These are phyloP conservation scores for Condylostoma magnum DNA, from an alignment of 169 alveolate genomes.

Conservation along the genomic window DNA sequence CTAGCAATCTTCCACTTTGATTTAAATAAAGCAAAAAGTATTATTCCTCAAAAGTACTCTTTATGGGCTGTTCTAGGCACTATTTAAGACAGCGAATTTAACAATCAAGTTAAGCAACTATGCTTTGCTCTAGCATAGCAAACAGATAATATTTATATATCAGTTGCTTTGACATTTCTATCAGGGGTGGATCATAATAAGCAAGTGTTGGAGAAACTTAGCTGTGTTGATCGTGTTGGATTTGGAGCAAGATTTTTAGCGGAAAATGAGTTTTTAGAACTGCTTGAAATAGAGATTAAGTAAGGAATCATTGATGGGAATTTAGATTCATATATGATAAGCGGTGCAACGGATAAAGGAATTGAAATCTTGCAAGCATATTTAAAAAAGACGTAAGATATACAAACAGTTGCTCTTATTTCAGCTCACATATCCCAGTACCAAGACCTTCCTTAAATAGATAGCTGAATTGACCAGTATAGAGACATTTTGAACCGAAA, in stretches of 20 bases:
- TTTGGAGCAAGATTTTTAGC: constrained; percentile 22
- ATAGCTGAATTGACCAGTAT: not conserved
- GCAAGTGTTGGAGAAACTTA: not conserved
- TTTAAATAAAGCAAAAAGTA: too few species aligned
- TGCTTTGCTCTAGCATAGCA: not conserved
- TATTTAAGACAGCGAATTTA: too few species aligned
- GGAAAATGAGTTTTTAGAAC: not conserved
- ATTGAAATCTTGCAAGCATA: not conserved
- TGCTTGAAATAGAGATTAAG: not conserved
- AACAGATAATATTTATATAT: not conserved
- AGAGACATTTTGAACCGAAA: not conserved
- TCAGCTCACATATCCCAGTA: not conserved
- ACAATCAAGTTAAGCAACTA: not conserved
- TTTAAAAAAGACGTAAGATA: constrained; percentile 6
- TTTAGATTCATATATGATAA: not conserved
- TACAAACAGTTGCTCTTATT: constrained; percentile 27
- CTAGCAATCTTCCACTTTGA: too few species aligned
- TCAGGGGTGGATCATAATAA: not conserved
- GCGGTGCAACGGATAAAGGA: not conserved
- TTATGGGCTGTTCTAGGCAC: too few species aligned
- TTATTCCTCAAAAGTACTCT: too few species aligned
- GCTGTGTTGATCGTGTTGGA: constrained; percentile 3
- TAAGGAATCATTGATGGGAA: not conserved
- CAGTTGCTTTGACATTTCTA: not conserved
- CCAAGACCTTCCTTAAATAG: not conserved